A percentile compares a stretch with the other conserved stretches of the same genome.
Evolutionary conservation across 2,329 filamentous ascomycete genomes (phyloP).

Genomic region (Botrytis cinerea): DNA sequence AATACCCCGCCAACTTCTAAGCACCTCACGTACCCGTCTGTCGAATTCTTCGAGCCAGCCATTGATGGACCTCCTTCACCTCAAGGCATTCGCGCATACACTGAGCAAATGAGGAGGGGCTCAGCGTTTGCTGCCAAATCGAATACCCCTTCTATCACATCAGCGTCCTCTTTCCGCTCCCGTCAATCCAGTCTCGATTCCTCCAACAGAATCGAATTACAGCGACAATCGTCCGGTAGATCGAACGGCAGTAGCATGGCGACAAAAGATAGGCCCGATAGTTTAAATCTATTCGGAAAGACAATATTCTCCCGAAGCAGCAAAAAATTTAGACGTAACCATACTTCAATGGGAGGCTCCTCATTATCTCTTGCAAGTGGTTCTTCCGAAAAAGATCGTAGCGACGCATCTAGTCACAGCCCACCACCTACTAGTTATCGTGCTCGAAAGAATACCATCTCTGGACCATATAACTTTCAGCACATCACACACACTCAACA

Average conservation of each 20-base stretch:
- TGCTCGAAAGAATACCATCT: slow-evolving; percentile 48
- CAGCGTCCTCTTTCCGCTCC: slow-evolving; percentile 57
- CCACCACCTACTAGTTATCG: slow-evolving; percentile 7
- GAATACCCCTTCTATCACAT: slow-evolving; percentile 52
- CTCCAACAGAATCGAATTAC: slow-evolving; percentile 46
- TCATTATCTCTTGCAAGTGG: slow-evolving; percentile 26
- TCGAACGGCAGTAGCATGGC: slow-evolving; percentile 57
- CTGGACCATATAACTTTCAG: slow-evolving; percentile 66
- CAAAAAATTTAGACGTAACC: slow-evolving; percentile 54
- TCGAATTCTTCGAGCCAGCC: slow-evolving; percentile 56
- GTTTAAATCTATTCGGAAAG: slow-evolving; percentile 57
- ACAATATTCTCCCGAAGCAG: slow-evolving; percentile 57
- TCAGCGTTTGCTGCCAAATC: slow-evolving; percentile 52
- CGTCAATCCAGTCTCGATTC: slow-evolving; percentile 40
- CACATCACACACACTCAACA: slow-evolving; percentile 61
- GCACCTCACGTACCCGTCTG: slow-evolving; percentile 15
- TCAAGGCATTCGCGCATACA: slow-evolving; percentile 58
- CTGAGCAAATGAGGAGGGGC: slow-evolving; percentile 58
- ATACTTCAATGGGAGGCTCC: slow-evolving; percentile 31
- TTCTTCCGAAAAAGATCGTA: slow-evolving; percentile 28
- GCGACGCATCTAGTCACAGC: slow-evolving; percentile 9
- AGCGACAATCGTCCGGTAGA: slow-evolving; percentile 57
- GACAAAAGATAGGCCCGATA: slow-evolving; percentile 56
- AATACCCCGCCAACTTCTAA: background rate
- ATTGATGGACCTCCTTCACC: slow-evolving; percentile 63